phyloP scores from a whole-genome alignment of 495 filamentous ascomycete species.

The Coniosporium apollinis region DNA sequence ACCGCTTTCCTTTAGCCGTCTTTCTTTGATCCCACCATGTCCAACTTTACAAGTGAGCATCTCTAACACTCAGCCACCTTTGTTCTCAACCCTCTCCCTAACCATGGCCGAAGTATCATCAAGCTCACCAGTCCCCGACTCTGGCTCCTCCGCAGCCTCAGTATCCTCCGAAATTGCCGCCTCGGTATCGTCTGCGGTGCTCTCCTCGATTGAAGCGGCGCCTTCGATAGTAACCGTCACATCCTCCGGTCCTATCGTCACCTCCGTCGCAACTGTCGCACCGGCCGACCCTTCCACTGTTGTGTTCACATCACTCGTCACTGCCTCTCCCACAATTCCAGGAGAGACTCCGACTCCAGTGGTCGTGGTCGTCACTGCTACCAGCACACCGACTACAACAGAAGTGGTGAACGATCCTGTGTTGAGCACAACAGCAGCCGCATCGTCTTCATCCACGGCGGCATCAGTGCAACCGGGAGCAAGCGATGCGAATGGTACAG shows the following conservation, averaged over 20 bases:
- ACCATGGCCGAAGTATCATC: background rate
- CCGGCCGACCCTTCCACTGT: no score
- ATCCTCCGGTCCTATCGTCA: slow-evolving; percentile 15
- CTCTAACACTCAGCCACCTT: background rate
- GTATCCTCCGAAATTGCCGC: background rate
- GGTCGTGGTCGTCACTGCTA: slow-evolving; percentile 10
- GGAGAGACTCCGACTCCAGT: slow-evolving; percentile 8
- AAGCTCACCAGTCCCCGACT: background rate
- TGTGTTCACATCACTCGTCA: no score
- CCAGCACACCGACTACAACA: slow-evolving; percentile 5
- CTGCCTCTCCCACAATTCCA: slow-evolving; percentile 6
- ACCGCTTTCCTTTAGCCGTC: no score
- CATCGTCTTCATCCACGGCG: slow-evolving; percentile 7
- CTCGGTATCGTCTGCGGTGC: background rate
- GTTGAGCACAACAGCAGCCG: slow-evolving; percentile 2
- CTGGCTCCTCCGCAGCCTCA: background rate
- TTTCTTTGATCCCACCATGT: background rate
- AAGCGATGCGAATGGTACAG: slow-evolving; percentile 4
- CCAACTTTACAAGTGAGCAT: background rate
- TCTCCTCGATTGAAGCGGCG: background rate
- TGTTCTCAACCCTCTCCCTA: background rate
- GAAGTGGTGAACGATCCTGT: slow-evolving; percentile 2
- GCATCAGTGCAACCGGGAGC: slow-evolving; percentile 9
- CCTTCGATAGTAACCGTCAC: slow-evolving; percentile 4
- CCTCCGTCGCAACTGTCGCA: slow-evolving; percentile 14